phyloP scores from a whole-genome alignment of 2,329 filamentous ascomycete species.

The Aspergillus fumigatus region DNA sequence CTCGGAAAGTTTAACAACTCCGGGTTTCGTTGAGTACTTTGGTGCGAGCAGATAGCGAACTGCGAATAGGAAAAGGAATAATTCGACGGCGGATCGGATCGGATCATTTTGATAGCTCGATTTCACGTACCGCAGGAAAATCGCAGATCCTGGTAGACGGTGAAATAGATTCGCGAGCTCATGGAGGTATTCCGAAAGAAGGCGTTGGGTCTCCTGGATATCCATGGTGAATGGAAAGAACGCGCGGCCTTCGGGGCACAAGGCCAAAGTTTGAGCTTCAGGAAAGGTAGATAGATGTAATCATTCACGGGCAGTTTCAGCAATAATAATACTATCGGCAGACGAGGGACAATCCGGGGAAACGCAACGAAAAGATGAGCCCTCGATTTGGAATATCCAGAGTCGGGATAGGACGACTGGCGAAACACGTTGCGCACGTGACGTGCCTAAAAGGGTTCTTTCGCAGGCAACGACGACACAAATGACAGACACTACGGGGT shows the following conservation, averaged over 20 bases:
- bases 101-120: conserved; percentile 98
- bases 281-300: conserved; percentile 17
- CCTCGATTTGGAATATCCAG: neutral
- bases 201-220: conserved; percentile 51
- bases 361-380: neutral
- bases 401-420: neutral
- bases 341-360: neutral
- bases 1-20: conserved; percentile 82
- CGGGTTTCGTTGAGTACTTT: conserved; percentile 88
- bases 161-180: conserved; percentile 67
- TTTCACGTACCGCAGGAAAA: conserved; percentile 90
- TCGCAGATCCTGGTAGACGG: conserved; percentile 87
- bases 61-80: conserved; percentile 92
- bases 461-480: neutral
- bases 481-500: neutral
- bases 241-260: conserved; percentile 7
- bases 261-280: conserved; percentile 10
- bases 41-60: conserved; percentile 88
- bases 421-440: neutral
- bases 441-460: neutral
- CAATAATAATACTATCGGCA: neutral
- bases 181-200: conserved; percentile 51
- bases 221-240: conserved; percentile 45
- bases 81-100: conserved; percentile 84
- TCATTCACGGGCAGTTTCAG: neutral